These are phyloP conservation scores for Nitzschia palea DNA, from an alignment of 108 stramenopile genomes.

Conservation along the genomic window DNA sequence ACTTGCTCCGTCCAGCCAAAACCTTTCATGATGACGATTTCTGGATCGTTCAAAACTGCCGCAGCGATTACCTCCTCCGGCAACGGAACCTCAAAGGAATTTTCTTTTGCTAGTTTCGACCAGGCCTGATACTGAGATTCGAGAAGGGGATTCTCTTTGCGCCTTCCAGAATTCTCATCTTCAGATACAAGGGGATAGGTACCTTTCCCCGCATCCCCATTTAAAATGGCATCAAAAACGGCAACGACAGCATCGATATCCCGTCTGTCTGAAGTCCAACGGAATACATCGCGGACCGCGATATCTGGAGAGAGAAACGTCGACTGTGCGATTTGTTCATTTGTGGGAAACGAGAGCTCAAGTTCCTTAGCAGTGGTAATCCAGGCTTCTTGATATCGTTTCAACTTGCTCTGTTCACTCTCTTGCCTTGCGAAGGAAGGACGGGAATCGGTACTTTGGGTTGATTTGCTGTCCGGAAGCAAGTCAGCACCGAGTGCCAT, in stretches of 20 bases:
- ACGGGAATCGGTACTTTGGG: constrained; percentile 13
- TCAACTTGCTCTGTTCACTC: constrained; percentile 38
- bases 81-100: constrained; percentile 48
- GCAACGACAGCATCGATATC: constrained; percentile 53
- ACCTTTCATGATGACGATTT: constrained; percentile 39
- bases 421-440: background rate
- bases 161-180: background rate
- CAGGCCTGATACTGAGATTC: constrained; percentile 70
- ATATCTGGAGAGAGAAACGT: constrained; percentile 43
- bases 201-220: background rate
- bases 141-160: constrained; percentile 41
- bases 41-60: constrained; percentile 47
- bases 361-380: constrained; percentile 46
- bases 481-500: constrained; percentile 25
- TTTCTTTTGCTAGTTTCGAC: constrained; percentile 53
- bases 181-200: background rate
- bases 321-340: constrained; percentile 48
- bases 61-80: constrained; percentile 61
- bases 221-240: constrained; percentile 7
- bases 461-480: constrained; percentile 1
- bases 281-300: constrained; percentile 53
- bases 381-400: constrained; percentile 48
- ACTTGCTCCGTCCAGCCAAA: constrained; percentile 63
- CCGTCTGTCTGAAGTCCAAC: constrained; percentile 48
- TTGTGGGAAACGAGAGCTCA: constrained; percentile 36